A percentile compares a stretch with the other conserved stretches of the same genome.
Evolutionary conservation across 805 yeast genomes (phyloP).

Genomic region (Pichia exigua): DNA sequence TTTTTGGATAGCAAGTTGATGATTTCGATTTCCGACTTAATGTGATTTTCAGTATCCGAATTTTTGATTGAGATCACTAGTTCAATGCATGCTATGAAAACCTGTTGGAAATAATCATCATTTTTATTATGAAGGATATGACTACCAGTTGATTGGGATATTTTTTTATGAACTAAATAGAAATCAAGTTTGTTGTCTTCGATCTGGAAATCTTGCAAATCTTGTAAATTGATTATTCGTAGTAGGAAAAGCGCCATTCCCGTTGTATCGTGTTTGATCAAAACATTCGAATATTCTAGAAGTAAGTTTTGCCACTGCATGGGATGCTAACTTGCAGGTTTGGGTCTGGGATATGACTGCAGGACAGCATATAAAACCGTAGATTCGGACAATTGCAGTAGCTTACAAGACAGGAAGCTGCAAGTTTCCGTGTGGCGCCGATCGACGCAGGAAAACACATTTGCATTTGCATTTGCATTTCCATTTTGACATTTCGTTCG

Average conservation of each 20-base stretch:
- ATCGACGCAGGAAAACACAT: background rate
- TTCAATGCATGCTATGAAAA: conserved; percentile 1
- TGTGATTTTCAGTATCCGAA: background rate
- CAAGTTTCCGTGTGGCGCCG: background rate
- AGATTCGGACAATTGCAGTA: no score
- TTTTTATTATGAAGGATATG: no score
- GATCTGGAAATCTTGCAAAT: background rate
- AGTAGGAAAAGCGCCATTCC: conserved; percentile 3
- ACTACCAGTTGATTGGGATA: background rate
- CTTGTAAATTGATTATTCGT: background rate
- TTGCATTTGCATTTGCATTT: no score
- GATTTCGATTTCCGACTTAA: background rate
- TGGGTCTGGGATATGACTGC: no score
- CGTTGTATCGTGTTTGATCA: background rate
- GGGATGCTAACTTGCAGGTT: no score
- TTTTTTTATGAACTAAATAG: background rate
- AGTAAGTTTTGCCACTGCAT: conserved; percentile 3
- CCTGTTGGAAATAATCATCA: conserved; percentile 2
- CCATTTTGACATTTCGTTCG: background rate
- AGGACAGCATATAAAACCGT: no score
- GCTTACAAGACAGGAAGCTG: no score
- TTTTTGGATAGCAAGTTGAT: conserved; percentile 3
- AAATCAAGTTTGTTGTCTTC: conserved; percentile 1
- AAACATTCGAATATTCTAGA: background rate
- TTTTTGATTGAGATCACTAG: background rate